Conservation (phyloP, 257 asterid species). For the Rehmannia glutinosa region DNA sequence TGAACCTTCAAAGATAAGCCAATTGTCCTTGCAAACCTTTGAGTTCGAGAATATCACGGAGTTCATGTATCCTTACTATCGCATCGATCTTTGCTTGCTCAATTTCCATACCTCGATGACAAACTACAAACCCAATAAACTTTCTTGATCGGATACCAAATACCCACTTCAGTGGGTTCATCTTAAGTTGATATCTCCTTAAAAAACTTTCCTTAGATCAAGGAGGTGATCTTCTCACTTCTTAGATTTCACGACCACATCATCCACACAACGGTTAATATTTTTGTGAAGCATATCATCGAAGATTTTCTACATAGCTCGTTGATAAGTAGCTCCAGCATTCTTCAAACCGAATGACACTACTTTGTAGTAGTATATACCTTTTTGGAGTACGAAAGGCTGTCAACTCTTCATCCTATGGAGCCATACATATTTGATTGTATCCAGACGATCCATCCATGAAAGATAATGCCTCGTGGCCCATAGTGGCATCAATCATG, state of each 20-base stretch:
- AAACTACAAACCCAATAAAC: no score
- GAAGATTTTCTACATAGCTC: neutral
- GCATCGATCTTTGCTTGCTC: neutral
- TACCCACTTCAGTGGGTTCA: no score
- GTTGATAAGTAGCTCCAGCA: neutral
- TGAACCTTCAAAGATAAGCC: no score
- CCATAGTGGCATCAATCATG: neutral
- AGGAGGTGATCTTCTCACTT: no score
- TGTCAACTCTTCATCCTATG: neutral
- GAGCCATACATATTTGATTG: neutral
- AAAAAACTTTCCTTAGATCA: no score
- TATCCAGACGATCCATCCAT: neutral
- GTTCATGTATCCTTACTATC: neutral
- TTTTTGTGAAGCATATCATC: neutral
- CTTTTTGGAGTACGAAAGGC: neutral
- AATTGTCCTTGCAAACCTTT: no score
- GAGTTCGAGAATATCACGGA: no score
- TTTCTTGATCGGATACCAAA: no score
- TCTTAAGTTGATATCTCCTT: no score
- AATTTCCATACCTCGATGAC: neutral
- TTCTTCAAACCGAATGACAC: neutral
- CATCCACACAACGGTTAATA: neutral
- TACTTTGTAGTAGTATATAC: neutral
- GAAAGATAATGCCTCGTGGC: neutral
- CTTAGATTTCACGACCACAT: no score